Conservation (phyloP, 306 rosid genomes). For the Cucurbita pepo region DNA sequence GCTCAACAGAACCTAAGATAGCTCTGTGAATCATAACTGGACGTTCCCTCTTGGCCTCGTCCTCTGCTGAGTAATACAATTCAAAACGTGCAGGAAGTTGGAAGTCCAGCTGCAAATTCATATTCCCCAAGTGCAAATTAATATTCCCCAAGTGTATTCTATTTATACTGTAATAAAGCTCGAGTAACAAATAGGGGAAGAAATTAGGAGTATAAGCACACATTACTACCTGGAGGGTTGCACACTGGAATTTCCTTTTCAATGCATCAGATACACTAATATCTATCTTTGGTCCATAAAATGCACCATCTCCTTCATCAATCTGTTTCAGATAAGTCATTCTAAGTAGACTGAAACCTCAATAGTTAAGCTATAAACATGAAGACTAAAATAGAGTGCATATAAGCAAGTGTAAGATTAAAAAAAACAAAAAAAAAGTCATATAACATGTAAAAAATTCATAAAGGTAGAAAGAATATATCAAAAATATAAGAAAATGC, state of each 20-base stretch:
- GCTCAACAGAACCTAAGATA: conserved; percentile 78
- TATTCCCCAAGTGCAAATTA: conserved; percentile 9
- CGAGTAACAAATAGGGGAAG: background rate
- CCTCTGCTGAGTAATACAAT: conserved; percentile 85
- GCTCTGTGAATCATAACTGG: conserved; percentile 98
- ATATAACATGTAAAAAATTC: background rate
- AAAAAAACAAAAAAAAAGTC: background rate
- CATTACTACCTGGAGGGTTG: conserved; percentile 86
- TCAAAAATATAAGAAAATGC: background rate
- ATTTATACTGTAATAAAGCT: conserved; percentile 2
- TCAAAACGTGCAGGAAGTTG: conserved; percentile 87
- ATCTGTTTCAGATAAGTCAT: conserved; percentile 25
- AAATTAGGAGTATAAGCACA: background rate
- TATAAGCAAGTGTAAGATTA: background rate
- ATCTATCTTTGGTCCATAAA: conserved; percentile 91
- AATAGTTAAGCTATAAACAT: background rate
- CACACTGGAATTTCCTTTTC: conserved; percentile 79
- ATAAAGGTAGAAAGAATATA: background rate
- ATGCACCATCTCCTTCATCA: conserved; percentile 91
- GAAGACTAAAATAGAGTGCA: background rate
- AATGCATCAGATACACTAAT: conserved; percentile 84
- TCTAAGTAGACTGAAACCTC: background rate
- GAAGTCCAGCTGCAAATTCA: conserved; percentile 72
- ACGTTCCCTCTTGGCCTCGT: conserved; percentile 74
- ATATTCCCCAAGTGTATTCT: background rate